Base-by-base conservation (phyloP, 148 eudicot species). In the Heliosperma pusillum region DNA sequence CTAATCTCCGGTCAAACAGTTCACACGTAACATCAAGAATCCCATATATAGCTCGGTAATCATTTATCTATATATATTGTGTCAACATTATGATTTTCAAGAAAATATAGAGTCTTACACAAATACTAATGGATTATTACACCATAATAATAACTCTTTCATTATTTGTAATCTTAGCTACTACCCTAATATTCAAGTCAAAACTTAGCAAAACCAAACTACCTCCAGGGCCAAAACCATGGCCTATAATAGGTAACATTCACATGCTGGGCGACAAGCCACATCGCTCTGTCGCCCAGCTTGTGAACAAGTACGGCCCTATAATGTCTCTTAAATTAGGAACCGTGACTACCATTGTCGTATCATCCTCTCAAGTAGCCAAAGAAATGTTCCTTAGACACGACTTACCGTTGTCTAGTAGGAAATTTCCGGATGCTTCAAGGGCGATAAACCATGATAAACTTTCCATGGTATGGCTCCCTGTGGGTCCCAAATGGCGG, bases 281-380 rank as follows among this genome's bases (percentile, higher is more conserved):
- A 56, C 82, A 87, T 50, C 67, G 16, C 6, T 78, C 84, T 12
- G 72, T 87, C 1, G 29, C 83, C 45, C 45, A 30, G 2, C 85
- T 85, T 10, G 71, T 86, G 10, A 79, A 78, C 42, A 66, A 9
- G 9, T 78, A 87, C 5, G 88, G 90, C 13, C 84, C 86, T 12
- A 19, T 87, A 1, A 83, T 87, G 86, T 60, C 79, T 6, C 85
- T 87, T 29, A 77, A 80, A 68, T 76, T 87, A 3, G 90, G 88
- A 1, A 79, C 64, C 44, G 53, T 71, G 15, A 77, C 80, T 10
- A 61, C 81, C 40, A 42, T 87, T 2, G 76, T 87, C 4, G 74
- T 81, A 4, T 85, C 90, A 45, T 87, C 85, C 36, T 66, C 82
- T 0, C 60, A 74, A 44, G 19, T 77, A 20, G 81, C 87, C 30